phyloP scores from a whole-genome alignment of 2,329 filamentous ascomycete genomes.

The Escovopsis sp. region DNA sequence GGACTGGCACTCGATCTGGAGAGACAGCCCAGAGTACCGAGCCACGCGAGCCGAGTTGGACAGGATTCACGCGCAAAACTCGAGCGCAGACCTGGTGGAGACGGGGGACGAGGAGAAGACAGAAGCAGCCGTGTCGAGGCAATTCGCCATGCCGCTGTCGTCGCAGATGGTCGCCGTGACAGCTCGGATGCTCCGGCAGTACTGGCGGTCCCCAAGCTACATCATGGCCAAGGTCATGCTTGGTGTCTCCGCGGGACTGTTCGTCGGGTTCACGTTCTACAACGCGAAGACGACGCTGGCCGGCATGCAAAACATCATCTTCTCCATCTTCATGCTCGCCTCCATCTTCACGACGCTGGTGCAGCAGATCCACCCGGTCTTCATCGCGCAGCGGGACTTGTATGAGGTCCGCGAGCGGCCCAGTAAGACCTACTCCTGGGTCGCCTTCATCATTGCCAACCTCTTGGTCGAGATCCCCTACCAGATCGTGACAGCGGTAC shows the following conservation, averaged over 20 bases:
- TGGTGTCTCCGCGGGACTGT: constrained; percentile 44
- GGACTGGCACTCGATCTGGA: constrained; percentile 59
- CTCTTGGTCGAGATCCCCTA: constrained; percentile 60
- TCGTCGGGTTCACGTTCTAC: constrained; percentile 65
- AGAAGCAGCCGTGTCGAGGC: no score
- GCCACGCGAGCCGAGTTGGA: constrained; percentile 47
- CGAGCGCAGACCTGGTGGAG: background rate
- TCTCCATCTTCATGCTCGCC: constrained; percentile 60
- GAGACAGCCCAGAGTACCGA: constrained; percentile 33
- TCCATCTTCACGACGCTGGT: constrained; percentile 60
- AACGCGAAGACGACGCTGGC: constrained; percentile 37
- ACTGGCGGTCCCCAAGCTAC: constrained; percentile 69
- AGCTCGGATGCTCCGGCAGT: constrained; percentile 61
- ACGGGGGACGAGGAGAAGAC: no score
- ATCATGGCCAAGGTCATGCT: constrained; percentile 59
- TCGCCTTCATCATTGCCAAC: constrained; percentile 57
- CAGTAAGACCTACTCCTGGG: constrained; percentile 62
- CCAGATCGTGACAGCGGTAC: constrained; percentile 47
- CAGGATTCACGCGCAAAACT: constrained; percentile 39
- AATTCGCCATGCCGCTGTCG: constrained; percentile 65
- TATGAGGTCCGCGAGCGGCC: constrained; percentile 69
- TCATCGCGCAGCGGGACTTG: constrained; percentile 56
- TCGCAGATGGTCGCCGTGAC: constrained; percentile 52
- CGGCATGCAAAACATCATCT: constrained; percentile 63
- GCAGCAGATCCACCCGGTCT: constrained; percentile 62